Evolutionary conservation across 306 rosid species (phyloP).

Genomic region (Coriaria nepalensis): DNA sequence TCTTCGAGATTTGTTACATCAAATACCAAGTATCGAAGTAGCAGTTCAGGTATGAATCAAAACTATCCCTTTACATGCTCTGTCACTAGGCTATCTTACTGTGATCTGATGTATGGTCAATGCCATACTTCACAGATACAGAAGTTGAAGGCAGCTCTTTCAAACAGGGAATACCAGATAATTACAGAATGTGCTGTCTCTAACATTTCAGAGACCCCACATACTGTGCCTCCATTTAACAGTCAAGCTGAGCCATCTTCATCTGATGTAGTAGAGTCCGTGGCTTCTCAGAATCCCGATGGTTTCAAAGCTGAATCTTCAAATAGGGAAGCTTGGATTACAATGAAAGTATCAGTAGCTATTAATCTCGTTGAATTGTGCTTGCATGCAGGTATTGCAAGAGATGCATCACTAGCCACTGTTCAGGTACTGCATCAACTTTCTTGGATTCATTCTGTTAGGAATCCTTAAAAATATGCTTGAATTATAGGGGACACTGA

Average conservation of each 20-base stretch:
- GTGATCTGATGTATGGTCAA: too few relatives aligned
- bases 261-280: slow-evolving; percentile 24
- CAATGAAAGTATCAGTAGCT: slow-evolving; percentile 47
- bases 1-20: slow-evolving; percentile 64
- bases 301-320: slow-evolving; percentile 28
- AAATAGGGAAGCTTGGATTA: slow-evolving; percentile 31
- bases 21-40: slow-evolving; percentile 59
- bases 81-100: too few relatives aligned
- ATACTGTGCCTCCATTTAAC: slow-evolving; percentile 43
- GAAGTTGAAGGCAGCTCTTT: slow-evolving; percentile 79
- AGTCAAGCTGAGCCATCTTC: slow-evolving; percentile 22
- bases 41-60: slow-evolving; percentile 42
- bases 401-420: slow-evolving; percentile 81
- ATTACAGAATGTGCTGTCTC: slow-evolving; percentile 81
- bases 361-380: slow-evolving; percentile 67
- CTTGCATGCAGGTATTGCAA: slow-evolving; percentile 51
- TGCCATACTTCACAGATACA: slow-evolving; percentile 38
- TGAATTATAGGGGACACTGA: too few relatives aligned
- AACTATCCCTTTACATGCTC: neutral
- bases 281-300: slow-evolving; percentile 22
- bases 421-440: slow-evolving; percentile 46
- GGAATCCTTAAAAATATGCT: neutral
- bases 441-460: neutral
- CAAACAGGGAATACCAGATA: slow-evolving; percentile 80
- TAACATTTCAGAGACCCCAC: slow-evolving; percentile 75